Base-by-base conservation (phyloP, 2,329 filamentous ascomycete species). In the Pseudodiploospora longispora region DNA sequence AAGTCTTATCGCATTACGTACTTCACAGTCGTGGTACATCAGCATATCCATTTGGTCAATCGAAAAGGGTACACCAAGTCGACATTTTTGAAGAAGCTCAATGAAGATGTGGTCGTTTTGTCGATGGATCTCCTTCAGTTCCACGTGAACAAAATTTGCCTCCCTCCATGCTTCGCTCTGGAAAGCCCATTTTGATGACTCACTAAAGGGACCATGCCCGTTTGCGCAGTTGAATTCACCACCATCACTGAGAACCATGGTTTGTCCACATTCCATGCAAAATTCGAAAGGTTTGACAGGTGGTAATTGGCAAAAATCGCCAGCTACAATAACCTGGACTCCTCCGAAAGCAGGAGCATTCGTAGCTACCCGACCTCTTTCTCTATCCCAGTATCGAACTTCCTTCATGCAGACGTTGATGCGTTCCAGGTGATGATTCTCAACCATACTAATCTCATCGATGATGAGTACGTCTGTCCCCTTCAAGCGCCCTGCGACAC, bases 361-460 rank as follows among this genome's bases (percentile, higher is more conserved):
- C 19, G 19, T 19, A 19, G 19, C 19, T 19, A 19, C 19, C 19
- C 19, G 19, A 19, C 19, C 9, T 27, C 6, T 27, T 31, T 19
- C 9, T 34, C 6, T 8, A 34, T 42, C 30, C 39, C 39, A 45
- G 39, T 12, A 36, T n/a, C 40, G 42, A 2, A 47, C 36, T 2
- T 41, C 48, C 48, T 75, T 74, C 62, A 60, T 44, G 40, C 48
- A 52, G 7, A 10, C 4, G 10, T 57, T 54, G 8, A 59, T 57
- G 27, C 51, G 55, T 29, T 59, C 38, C 0, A 60, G n/a, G n/a
- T 58, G 49, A 27, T 53, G 51, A 72, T 73, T 78, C 41, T 80
- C 75, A 0, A 83, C 67, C 80, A 84, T 84, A 48, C 74, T 79
- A 46, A 85, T 76, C 58, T 84, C 81, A 51, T 84, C 80, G 19